phyloP scores from a whole-genome alignment of 257 asterid genomes.

The Verbascum thapsus region DNA sequence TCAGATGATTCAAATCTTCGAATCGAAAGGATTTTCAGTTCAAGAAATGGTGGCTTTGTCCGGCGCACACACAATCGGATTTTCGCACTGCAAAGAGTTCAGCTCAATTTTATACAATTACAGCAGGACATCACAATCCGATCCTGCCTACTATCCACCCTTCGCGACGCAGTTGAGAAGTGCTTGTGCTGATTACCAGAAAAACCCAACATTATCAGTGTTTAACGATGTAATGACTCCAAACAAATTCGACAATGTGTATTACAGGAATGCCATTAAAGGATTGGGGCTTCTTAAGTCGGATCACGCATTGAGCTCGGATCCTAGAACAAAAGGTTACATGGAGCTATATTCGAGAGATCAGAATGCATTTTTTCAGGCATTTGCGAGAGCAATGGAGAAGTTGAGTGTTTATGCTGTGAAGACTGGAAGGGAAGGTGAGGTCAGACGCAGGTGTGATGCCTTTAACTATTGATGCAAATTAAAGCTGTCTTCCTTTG shows the following conservation, averaged over 20 bases:
- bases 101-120: constrained; percentile 64
- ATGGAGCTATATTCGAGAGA: constrained; percentile 59
- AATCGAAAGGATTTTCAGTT: constrained; percentile 53
- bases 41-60: constrained; percentile 86
- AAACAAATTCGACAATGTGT: constrained; percentile 67
- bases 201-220: constrained; percentile 74
- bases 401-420: constrained; percentile 69
- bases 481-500: neutral
- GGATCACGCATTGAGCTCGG: constrained; percentile 63
- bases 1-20: constrained; percentile 56
- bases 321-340: constrained; percentile 51
- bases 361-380: constrained; percentile 64
- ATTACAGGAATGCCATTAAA: constrained; percentile 58
- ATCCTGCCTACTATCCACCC: constrained; percentile 68
- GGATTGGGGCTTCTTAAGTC: constrained; percentile 76
- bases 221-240: constrained; percentile 81
- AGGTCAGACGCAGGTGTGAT: constrained; percentile 91
- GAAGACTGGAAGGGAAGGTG: constrained; percentile 70
- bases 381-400: constrained; percentile 79
- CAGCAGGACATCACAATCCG: constrained; percentile 50
- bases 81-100: constrained; percentile 91
- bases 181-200: constrained; percentile 62
- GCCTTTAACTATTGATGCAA: constrained; percentile 61
- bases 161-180: constrained; percentile 57
- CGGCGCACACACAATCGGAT: constrained; percentile 97